Evolutionary conservation across 2,329 filamentous ascomycete species (phyloP), one percentile per base, ranked within the genome.

Genomic region (Aspergillus pseudoviridinutans): DNA sequence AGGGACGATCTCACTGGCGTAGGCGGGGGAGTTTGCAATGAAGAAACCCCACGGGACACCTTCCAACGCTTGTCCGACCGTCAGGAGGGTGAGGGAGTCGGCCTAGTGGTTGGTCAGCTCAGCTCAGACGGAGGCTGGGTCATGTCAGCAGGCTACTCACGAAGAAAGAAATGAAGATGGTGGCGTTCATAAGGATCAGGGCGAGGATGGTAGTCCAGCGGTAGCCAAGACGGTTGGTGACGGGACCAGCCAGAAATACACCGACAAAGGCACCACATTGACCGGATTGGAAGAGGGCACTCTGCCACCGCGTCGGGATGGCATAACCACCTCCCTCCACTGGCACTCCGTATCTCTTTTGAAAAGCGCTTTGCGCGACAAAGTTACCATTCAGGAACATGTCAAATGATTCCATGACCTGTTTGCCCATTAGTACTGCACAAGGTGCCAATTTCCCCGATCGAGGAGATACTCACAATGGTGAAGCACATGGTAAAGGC

Each of bases 141-240:
- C 24, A 3, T 25, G 24, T 25, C 24, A 25, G 24, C 50, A 61
- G 58, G 12, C 0, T 20, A 69, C 71, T 69, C 54, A 75, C 80
- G 63, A 84, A 86, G 73, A 82, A 86, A 64, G 82, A 84, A 61
- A 84, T 67, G 65, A 86, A 83, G 72, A 86, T 86, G 64, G 82
- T 83, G 60, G 68, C 79, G 68, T 86, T 87, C 69, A 87, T 69
- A 41, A 80, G 54, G 71, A 86, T 81, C 54, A 87, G 78, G 12
- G 74, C 83, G 47, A 62, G 41, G n/a, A 87, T 75, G 51, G 81
- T 85, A 0, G 83, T 78, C 77, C 78, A 86, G 29, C 84, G 83
- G 69, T 87, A 87, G 54, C 84, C 84, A 61, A 86, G 77, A 1
- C 72, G 62, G 68, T 77, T 85, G 63, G 84, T 86, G 52, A 87